Conservation (phyloP, 78 protist species). For the Chrysochromulina tobinii region DNA sequence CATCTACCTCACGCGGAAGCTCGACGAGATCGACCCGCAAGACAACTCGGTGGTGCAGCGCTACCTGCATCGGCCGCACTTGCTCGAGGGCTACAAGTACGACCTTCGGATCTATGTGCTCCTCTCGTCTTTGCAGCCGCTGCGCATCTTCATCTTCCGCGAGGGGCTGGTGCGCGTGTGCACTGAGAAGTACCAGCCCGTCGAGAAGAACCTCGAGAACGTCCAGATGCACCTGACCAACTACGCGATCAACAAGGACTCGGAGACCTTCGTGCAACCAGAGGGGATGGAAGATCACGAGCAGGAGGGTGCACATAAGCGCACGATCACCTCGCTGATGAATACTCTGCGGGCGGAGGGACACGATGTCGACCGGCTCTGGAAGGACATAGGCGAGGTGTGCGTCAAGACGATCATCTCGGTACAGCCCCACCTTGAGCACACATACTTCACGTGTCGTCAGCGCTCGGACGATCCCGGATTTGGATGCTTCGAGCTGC, state of each 20-base stretch:
- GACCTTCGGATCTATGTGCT: conserved; percentile 68
- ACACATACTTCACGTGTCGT: conserved; percentile 10
- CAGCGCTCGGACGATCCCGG: neutral
- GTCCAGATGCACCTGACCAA: conserved; percentile 66
- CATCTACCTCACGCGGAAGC: neutral
- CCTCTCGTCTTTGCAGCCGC: conserved; percentile 43
- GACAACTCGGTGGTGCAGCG: conserved; percentile 46
- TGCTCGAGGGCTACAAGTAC: conserved; percentile 61
- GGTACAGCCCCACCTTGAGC: conserved; percentile 24
- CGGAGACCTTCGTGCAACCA: neutral
- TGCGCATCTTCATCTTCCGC: conserved; percentile 35
- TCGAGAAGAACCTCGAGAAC: neutral
- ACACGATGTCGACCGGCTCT: neutral
- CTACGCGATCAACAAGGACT: conserved; percentile 56
- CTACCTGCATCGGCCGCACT: conserved; percentile 57
- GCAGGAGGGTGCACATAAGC: conserved; percentile 32
- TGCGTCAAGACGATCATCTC: conserved; percentile 34
- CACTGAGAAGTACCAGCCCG: conserved; percentile 50
- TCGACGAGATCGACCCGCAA: conserved; percentile 3
- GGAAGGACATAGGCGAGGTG: conserved; percentile 26
- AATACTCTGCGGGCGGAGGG: conserved; percentile 8
- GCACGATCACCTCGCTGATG: neutral
- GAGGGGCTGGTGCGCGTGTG: conserved; percentile 64
- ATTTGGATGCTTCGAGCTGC: conserved; percentile 57
- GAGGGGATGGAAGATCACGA: neutral